These are phyloP conservation scores for Fusarium protoensiforme DNA, from an alignment of 2,329 filamentous ascomycete species.

Conservation along the genomic window DNA sequence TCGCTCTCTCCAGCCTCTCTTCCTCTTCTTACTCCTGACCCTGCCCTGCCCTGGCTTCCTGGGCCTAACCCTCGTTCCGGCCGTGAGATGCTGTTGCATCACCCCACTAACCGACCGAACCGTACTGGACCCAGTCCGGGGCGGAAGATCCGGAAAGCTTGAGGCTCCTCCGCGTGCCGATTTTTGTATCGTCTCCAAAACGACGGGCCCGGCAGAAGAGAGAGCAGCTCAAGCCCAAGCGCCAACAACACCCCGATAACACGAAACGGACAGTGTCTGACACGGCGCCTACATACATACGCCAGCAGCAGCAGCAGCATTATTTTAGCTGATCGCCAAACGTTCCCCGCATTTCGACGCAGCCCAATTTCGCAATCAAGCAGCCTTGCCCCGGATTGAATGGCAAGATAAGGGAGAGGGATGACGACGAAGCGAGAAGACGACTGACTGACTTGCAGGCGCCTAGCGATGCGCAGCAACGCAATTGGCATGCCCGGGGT, in stretches of 20 bases:
- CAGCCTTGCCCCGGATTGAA: neutral
- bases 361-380: conserved; percentile 21
- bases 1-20: conserved; percentile 1
- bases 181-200: neutral
- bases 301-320: neutral
- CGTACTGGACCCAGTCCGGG: conserved; percentile 23
- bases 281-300: neutral
- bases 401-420: neutral
- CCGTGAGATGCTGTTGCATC: conserved; percentile 28
- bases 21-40: neutral
- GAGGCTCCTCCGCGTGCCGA: conserved; percentile 19
- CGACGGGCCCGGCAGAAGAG: neutral
- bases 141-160: conserved; percentile 40
- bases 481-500: conserved; percentile 9
- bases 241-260: conserved; percentile 3
- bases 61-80: neutral
- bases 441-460: conserved; percentile 22
- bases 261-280: conserved; percentile 21
- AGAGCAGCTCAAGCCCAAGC: neutral
- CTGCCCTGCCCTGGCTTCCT: neutral
- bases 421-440: conserved; percentile 8
- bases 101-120: conserved; percentile 18
- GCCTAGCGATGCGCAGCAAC: conserved; percentile 16
- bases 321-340: neutral
- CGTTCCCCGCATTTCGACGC: conserved; percentile 25